Base-by-base conservation (phyloP, 1,139 yeast genomes). In the Hemisphaericaspora lyxosophila region DNA sequence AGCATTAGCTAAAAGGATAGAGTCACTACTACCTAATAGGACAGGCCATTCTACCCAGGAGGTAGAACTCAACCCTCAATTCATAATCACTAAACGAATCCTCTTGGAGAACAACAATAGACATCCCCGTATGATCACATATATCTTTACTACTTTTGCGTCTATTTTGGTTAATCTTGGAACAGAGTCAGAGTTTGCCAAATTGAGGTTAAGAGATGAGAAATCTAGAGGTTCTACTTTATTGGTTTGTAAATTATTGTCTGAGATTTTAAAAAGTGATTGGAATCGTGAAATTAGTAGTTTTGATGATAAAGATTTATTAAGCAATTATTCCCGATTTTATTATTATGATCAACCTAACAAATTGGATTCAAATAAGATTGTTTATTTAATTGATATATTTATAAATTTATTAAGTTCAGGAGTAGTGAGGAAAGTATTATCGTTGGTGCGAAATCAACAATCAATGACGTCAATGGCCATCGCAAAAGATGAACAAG, bases 31-130 rank as follows among this genome's bases (percentile, higher is more conserved):
- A 24, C 75, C 76, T 11, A 59, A 55, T 44, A 50, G 67, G 26
- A 67, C 75, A 1, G 74, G 75, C 7, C 60, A 63, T 43, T 51
- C 67, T 4, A 46, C 66, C n/a, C 60, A 62, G n/a, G 75, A 70
- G 43, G 70, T 70, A 7, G 75, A 70, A 49, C 51, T 69, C 32
- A 67, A 69, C 41, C 69, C 71, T 6, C 75, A 69, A 46, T 70
- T 59, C 43, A 42, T 60, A 12, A 48, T 55, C 18, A 62, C 74
- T 14, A 62, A 59, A 34, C 51, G 56, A 20, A 51, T 70, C 23
- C 51, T 70, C 29, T 42, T 63, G 18, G 54, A 54, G 18, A 55
- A 50, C 35, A 50, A 49, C 17, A 42, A 44, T 16, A 47, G 43
- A 31, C 45, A 35, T 50, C 51, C 36, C 22, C 41, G 41, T 20